Evolutionary conservation across 2,329 filamentous ascomycete genomes (phyloP), one percentile per base, ranked within the genome.

Genomic region (Trichoderma harzianum): DNA sequence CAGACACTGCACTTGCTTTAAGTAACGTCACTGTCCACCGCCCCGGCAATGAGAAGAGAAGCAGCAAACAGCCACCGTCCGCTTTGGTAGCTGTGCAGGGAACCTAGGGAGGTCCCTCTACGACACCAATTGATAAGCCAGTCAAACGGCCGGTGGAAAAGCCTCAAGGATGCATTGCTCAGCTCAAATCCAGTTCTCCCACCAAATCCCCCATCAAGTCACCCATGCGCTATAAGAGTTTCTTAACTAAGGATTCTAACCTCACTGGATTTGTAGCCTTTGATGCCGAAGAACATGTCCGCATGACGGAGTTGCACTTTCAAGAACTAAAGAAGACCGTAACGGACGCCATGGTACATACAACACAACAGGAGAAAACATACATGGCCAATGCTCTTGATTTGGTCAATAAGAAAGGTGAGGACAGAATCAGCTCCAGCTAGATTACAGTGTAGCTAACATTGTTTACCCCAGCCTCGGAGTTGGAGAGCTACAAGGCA

Each of bases 231-330:
- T 82, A 75, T 43, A 86, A 87, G 1, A 60, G 57, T 60, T 95
- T 87, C 84, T 85, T 95, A 77, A 91, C 87, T 75, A 92, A 90
- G 84, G 84, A 91, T 85, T 93, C 94, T 90, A 91, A 93, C 86
- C 83, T 88, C 75, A 86, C 84, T 76, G 81, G 79, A 39, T 88
- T 85, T 82, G 74, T 87, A 93, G 92, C 88, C 77, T 95, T 92
- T 87, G 94, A 98, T 79, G 90, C 94, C 75, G 91, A 94, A 76
- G 89, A 89, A 73, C 90, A 91, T 74, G 87, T 98, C 75, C 90
- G 91, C 74, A 88, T 90, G 72, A 91, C 98, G 82, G 93, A 97
- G 77, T 85, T 86, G 21, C 87, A 95, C 77, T 94, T 94, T 78
- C 86, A 88, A 62, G 85, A 87, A 72, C 85, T 98, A 73, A 91